These are phyloP conservation scores for Colletotrichum chrysophilum DNA, from an alignment of 2,329 filamentous ascomycete species.

Conservation along the genomic window DNA sequence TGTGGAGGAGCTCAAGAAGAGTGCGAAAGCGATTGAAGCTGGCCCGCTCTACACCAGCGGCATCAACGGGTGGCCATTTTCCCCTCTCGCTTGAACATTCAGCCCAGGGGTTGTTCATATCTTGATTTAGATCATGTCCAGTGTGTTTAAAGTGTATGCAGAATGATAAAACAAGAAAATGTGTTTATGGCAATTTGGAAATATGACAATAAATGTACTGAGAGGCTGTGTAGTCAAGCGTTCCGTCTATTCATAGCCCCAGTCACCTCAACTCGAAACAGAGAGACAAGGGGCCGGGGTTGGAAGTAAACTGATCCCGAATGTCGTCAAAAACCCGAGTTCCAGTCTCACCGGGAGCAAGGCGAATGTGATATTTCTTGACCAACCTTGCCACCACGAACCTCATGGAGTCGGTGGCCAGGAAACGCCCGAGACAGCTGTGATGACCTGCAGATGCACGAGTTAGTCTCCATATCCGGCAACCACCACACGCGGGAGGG, in stretches of 20 bases:
- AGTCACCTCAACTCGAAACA: slow-evolving; percentile 18
- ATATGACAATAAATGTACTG: background rate
- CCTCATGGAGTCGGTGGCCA: slow-evolving; percentile 15
- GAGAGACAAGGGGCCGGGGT: slow-evolving; percentile 16
- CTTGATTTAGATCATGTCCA: background rate
- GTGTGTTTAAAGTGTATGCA: background rate
- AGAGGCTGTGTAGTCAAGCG: background rate
- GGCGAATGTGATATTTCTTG: slow-evolving; percentile 12
- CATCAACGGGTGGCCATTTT: slow-evolving; percentile 11
- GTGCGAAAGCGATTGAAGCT: background rate
- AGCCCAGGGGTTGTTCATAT: background rate
- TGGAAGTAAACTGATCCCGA: slow-evolving; percentile 17
- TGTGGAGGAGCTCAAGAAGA: slow-evolving; percentile 49
- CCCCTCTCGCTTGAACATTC: background rate
- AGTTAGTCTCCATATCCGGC: background rate
- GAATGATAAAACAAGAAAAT: background rate
- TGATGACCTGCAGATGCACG: background rate
- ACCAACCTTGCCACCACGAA: slow-evolving; percentile 17
- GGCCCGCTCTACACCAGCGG: slow-evolving; percentile 8
- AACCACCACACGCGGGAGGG: background rate
- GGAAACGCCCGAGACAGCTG: slow-evolving; percentile 18
- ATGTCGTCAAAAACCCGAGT: slow-evolving; percentile 17
- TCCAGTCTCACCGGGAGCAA: slow-evolving; percentile 14
- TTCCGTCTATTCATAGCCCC: background rate
- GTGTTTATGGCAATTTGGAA: background rate